Conservation (phyloP, 805 yeast genomes). For the Ascoidea rubescens region DNA sequence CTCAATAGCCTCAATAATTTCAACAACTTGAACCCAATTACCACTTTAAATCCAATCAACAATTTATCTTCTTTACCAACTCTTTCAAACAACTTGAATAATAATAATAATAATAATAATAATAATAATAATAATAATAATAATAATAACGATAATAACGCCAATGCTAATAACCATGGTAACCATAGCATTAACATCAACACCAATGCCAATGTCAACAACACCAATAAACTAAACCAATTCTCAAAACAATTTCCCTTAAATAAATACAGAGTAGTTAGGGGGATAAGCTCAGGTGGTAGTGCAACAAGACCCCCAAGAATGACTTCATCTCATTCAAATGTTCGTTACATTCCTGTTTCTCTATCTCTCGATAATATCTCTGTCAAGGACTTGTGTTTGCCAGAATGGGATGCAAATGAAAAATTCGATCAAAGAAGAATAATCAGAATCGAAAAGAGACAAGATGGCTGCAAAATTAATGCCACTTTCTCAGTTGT, state of each 20-base stretch:
- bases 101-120: no score
- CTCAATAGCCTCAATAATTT: not conserved
- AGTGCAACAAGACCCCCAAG: slow-evolving; percentile 41
- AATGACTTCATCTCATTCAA: slow-evolving; percentile 14
- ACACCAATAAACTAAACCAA: not conserved
- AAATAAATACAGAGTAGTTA: slow-evolving; percentile 26
- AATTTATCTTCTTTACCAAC: not conserved
- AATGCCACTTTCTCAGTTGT: slow-evolving; percentile 35
- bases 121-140: no score
- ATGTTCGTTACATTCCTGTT: slow-evolving; percentile 28
- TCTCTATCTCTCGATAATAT: slow-evolving; percentile 31
- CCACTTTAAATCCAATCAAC: no score
- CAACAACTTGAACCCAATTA: no score
- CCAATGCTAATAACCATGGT: not conserved
- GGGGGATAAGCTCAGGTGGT: slow-evolving; percentile 50
- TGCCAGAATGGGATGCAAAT: slow-evolving; percentile 31
- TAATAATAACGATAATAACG: no score
- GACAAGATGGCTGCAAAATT: slow-evolving; percentile 33
- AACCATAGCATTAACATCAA: not conserved
- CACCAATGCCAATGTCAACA: not conserved
- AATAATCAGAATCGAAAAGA: slow-evolving; percentile 42
- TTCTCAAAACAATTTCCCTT: not conserved
- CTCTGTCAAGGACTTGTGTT: slow-evolving; percentile 31
- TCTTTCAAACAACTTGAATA: no score
- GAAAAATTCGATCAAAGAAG: slow-evolving; percentile 40